These are phyloP conservation scores for Aspergillus saccharolyticus DNA, from an alignment of 495 filamentous ascomycete species.

Conservation along the genomic window DNA sequence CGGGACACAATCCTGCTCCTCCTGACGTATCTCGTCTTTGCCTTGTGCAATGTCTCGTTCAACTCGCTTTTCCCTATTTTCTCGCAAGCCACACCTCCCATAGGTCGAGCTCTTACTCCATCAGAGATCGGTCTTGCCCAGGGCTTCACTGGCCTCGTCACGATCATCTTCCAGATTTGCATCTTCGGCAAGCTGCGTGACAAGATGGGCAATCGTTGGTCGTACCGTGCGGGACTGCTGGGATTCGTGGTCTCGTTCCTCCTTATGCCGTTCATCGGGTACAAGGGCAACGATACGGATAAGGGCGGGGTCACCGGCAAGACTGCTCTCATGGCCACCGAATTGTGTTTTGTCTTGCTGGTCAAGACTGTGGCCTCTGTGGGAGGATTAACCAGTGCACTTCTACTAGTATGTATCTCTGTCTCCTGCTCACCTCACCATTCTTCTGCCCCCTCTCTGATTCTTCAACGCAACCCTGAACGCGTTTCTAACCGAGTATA, in stretches of 20 bases:
- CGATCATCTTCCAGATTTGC: conserved; percentile 83
- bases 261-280: conserved; percentile 84
- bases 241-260: conserved; percentile 80
- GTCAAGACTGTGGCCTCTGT: conserved; percentile 87
- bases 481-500: conserved; percentile 2
- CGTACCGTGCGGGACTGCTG: conserved; percentile 74
- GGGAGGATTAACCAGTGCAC: conserved; percentile 79
- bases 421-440: too few relatives aligned
- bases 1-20: conserved; percentile 77
- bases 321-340: conserved; percentile 57
- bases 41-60: conserved; percentile 82
- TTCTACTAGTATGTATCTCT: conserved; percentile 65
- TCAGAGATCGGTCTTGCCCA: conserved; percentile 80
- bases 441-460: too few relatives aligned
- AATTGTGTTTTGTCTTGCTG: conserved; percentile 73
- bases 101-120: conserved; percentile 69
- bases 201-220: conserved; percentile 76
- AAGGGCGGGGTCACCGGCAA: conserved; percentile 44
- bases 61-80: conserved; percentile 93
- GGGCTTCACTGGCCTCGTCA: conserved; percentile 75
- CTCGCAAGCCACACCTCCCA: conserved; percentile 64
- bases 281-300: conserved; percentile 51
- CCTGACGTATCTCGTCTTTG: conserved; percentile 79
- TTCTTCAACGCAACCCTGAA: not conserved
- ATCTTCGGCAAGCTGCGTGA: conserved; percentile 75